Base-by-base conservation (phyloP, 805 yeast genomes). In the Kuraishia ogatae region DNA sequence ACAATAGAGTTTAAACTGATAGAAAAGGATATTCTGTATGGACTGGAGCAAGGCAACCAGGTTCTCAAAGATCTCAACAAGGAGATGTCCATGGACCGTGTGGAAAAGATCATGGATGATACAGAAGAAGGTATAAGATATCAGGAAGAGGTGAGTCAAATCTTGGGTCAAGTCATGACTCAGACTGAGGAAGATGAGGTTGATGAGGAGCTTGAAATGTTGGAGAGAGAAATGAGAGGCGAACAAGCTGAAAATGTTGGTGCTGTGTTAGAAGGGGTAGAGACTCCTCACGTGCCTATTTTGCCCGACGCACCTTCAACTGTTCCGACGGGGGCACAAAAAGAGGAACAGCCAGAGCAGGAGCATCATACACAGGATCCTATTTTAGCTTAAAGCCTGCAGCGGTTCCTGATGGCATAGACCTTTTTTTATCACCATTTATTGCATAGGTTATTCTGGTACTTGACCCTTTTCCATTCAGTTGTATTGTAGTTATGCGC, bases 1-100 rank as follows among this genome's bases (percentile, higher is more conserved):
- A 84, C 84, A 10, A 87, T 94, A 43, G 98, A 94, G 69, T 91
- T 90, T 71, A 93, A 96, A 63, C 71, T 89, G 56, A 84, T 94
- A 35, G 98, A 94, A 66, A 82, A 83, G 59, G 96, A 91, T 62
- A 91, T 94, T 48, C 61, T 92, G 2, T 79, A 79, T 56, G 97
- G 97, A 0, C 72, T 94, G 29, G 77, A 84, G 61, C 84, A 86
- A 60, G 98, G 99, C 23, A 91, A 87, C 64, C 71, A 77, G 53
- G 89, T 89, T 13, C 77, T 94, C 61, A 84, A 80, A 60, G 83
- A 81, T 61, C 75, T 94, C 57, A 94, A 94, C 67, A 71, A 73
- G 51, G 97, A 93, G 62, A 81, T 92, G 81, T 83, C 81, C 39
- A 65, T 88, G 19, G 92, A 87, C 35, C 81, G 81, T 61, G 86